Conservation (phyloP, 1,284 basidiomycete genomes). For the Sutorius eximius region DNA sequence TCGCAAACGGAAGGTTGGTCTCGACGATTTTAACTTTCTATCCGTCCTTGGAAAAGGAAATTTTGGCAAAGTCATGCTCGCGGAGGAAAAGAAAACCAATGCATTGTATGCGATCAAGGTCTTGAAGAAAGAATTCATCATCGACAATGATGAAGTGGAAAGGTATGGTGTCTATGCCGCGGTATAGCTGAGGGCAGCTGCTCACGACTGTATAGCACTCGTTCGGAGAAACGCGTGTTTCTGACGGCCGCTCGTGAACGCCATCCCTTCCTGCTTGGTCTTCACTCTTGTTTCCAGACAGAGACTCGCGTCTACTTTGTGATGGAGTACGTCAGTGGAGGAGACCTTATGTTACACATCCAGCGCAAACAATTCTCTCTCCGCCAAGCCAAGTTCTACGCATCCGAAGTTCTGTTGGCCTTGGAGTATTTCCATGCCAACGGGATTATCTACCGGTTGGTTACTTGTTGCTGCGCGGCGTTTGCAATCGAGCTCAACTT, state of each 20-base stretch:
- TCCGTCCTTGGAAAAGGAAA: slow-evolving; percentile 99
- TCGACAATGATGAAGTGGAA: slow-evolving; percentile 99
- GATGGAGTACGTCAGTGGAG: slow-evolving; percentile 93
- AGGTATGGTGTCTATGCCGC: slow-evolving; percentile 53
- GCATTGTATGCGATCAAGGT: slow-evolving; percentile 99
- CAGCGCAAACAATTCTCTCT: slow-evolving; percentile 94
- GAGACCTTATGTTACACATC: slow-evolving; percentile 93
- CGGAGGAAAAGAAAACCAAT: slow-evolving; percentile 93
- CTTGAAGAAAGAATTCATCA: slow-evolving; percentile 99
- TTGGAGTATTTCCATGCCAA: slow-evolving; percentile 98
- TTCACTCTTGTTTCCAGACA: slow-evolving; percentile 99
- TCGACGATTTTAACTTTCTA: slow-evolving; percentile 99
- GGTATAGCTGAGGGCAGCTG: slow-evolving; percentile 1
- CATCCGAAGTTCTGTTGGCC: slow-evolving; percentile 95
- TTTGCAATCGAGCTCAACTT: slow-evolving; percentile 10
- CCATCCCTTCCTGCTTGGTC: slow-evolving; percentile 94
- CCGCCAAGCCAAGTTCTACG: slow-evolving; percentile 98
- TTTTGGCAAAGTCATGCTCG: slow-evolving; percentile 99
- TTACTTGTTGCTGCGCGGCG: slow-evolving; percentile 8
- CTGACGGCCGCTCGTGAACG: slow-evolving; percentile 93
- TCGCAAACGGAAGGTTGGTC: slow-evolving; percentile 83
- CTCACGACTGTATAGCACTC: slow-evolving; percentile 63
- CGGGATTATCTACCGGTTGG: slow-evolving; percentile 94
- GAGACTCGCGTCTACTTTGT: slow-evolving; percentile 97
- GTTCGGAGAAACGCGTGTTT: slow-evolving; percentile 99